Evolutionary conservation across 306 rosid species (phyloP).

Genomic region (Fragaria vesca): DNA sequence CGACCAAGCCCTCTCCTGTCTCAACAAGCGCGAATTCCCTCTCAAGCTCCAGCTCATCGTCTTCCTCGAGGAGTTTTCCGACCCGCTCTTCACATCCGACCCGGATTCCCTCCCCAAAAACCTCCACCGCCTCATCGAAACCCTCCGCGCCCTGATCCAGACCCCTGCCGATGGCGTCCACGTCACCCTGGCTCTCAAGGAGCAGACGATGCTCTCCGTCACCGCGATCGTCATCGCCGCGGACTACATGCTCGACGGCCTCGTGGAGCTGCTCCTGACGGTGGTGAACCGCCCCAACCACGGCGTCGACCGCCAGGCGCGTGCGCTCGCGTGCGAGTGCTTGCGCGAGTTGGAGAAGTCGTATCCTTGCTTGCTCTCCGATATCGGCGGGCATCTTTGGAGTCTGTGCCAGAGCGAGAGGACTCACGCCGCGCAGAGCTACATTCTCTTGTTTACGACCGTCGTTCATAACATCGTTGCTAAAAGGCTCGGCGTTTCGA

Average conservation of each 20-base stretch:
- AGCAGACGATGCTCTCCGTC: constrained; percentile 75
- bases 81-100: constrained; percentile 31
- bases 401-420: constrained; percentile 83
- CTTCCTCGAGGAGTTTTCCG: constrained; percentile 80
- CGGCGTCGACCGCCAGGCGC: constrained; percentile 64
- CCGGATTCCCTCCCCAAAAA: constrained; percentile 2
- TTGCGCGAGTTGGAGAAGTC: constrained; percentile 75
- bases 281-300: constrained; percentile 82
- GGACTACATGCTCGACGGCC: constrained; percentile 34
- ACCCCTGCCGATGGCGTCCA: constrained; percentile 55
- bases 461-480: constrained; percentile 60
- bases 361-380: constrained; percentile 71
- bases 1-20: constrained; percentile 63
- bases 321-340: constrained; percentile 84
- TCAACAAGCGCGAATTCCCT: constrained; percentile 71
- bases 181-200: constrained; percentile 60
- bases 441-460: constrained; percentile 62
- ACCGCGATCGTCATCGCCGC: constrained; percentile 62
- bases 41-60: constrained; percentile 57
- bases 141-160: constrained; percentile 56
- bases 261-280: constrained; percentile 65
- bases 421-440: constrained; percentile 82
- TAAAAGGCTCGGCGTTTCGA: constrained; percentile 48
- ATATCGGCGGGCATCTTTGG: constrained; percentile 83
- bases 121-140: constrained; percentile 57